Evolutionary conservation across 1,284 basidiomycete species (phyloP).

Genomic region (Marasmius tenuissimus): DNA sequence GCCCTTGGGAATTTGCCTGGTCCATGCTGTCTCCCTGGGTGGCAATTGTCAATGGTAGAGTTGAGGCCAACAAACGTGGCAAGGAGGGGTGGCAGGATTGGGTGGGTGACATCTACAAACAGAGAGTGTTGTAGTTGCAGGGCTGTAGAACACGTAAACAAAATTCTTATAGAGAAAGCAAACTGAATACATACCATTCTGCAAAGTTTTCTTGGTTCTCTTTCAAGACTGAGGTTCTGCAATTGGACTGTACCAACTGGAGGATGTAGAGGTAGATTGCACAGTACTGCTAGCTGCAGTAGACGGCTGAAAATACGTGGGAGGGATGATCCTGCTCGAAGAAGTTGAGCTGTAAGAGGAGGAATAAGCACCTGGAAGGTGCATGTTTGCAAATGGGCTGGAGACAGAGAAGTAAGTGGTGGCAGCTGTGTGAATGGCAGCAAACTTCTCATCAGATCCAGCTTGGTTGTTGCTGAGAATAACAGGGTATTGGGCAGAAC

Average conservation of each 20-base stretch:
- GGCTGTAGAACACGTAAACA: background rate
- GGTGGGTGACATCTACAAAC: background rate
- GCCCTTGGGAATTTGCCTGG: background rate
- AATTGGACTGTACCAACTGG: too few species aligned
- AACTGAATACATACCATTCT: too few species aligned
- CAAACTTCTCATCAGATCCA: slow-evolving; percentile 7
- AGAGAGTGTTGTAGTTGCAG: background rate
- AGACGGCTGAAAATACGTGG: background rate
- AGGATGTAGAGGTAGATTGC: too few species aligned
- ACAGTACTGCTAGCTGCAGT: background rate
- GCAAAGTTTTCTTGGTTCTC: too few species aligned
- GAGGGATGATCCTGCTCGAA: background rate
- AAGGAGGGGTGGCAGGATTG: background rate
- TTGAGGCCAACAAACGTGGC: background rate
- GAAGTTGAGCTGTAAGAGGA: background rate
- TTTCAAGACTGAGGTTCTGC: too few species aligned
- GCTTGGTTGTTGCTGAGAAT: background rate
- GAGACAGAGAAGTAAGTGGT: background rate
- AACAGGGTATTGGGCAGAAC: too few species aligned
- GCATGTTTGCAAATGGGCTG: slow-evolving; percentile 3
- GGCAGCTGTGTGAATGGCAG: background rate
- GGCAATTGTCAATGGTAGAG: background rate
- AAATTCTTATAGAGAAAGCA: background rate
- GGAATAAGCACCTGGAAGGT: background rate
- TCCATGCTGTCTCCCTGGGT: background rate